Base-by-base conservation (phyloP, 2,329 filamentous ascomycete genomes). In the Trichoderma sp. region DNA sequence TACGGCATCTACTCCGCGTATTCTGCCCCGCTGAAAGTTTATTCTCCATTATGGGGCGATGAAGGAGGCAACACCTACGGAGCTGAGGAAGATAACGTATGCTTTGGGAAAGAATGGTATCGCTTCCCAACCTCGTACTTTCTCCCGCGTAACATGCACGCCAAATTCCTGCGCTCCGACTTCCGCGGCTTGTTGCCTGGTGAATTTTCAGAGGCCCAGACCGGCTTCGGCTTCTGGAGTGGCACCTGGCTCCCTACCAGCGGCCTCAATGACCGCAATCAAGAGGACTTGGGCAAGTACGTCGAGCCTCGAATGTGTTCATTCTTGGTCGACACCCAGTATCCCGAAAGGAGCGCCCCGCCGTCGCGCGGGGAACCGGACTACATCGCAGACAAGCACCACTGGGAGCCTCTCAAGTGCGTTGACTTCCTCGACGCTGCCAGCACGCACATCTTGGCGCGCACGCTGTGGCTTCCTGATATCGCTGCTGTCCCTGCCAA, bases 71-170 rank as follows among this genome's bases (percentile, higher is more conserved):
- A 84, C 16, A 75, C 82, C 10, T 85, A 83, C 0, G 74, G 92
- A 6, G 86, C 88, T 2, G 79, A 82, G 0, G 78, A 82, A 2
- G 91, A 93, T 72, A 89, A 85, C 21, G 88, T 99, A 3, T 99
- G 96, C 78, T 87, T 97, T 49, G 94, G 93, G 33, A 99, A 98
- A 78, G 96, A 99, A 78, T 99, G 96, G 96, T 97, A 99, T 79
- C 92, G 96, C 43, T 98, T 97, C 77, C 95, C 96, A 1, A 95
- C 92, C 0, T 96, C 94, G 0, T 98, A 94, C 82, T 94, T 96
- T 77, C 84, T 99, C 3, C 95, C 96, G 0, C 84, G 89, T n/a
- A 87, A 88, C 61, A 92, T 96, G 83, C 90, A 88, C 72, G 91
- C 92, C 74, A 97, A 96, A 74, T 99, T 97, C 76, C 84, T 99